Base-by-base conservation (phyloP, 2,329 filamentous ascomycete genomes). In the Nigrograna mackinnonii region DNA sequence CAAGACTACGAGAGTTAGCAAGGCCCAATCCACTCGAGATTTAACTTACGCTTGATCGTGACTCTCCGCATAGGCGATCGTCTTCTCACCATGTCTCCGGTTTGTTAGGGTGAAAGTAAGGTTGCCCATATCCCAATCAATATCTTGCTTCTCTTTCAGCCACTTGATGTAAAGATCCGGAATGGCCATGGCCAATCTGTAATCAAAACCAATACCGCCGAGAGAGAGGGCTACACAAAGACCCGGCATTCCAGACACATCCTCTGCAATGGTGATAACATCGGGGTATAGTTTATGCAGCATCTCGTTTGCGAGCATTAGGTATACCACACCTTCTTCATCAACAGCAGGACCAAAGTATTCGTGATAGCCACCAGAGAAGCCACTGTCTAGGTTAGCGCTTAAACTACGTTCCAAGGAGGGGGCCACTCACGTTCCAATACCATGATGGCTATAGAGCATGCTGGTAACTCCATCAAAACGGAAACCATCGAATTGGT, bases 91-190 rank as follows among this genome's bases (percentile, higher is more conserved):
- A 60, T 97, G 89, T 20, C 94, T 85, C 43, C 94, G 82, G 71
- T 99, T 97, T 17, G 88, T 95, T 45, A 99, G 74, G 1, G 91
- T 96, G 73, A 86, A 91, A 66, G 84, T 85, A 39, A 99, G 87
- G 54, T 80, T 85, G 43, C 82, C 84, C 70, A 99, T 87, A 59
- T 97, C 88, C 94, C 94, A 99, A 7, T 95, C 82, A 49, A 90
- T 78, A 60, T 99, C 94, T 62, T 87, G 80, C 67, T 90, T 84
- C 72, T 99, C 94, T 70, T 99, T 99, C 48, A 97, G 71, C 64
- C 95, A 89, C 74, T 99, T 99, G 79, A 99, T 99, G 84, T 95
- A 99, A 83, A 99, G 89, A 68, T 99, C 94, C 4, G 94, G 94
- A 49, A 99, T 85, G 4, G 94, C 94, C 94, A 99, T 99, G 41